Conservation (phyloP, 495 filamentous ascomycete genomes). For the Glarea lozoyensis region DNA sequence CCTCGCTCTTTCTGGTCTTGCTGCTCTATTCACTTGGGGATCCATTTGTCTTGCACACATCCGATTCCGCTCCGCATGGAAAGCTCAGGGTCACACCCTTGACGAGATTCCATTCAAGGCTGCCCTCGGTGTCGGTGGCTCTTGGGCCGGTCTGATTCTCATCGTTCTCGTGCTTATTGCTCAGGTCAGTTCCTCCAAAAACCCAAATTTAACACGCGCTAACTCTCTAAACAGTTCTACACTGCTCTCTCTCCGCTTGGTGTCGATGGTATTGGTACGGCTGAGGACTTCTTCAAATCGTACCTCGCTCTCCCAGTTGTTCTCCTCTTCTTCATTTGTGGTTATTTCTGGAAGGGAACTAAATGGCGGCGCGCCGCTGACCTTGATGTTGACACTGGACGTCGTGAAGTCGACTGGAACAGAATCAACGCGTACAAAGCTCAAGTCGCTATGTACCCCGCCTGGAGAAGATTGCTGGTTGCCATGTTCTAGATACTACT, state of each 20-base stretch:
- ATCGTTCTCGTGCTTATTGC: slow-evolving; percentile 55
- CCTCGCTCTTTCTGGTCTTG: slow-evolving; percentile 42
- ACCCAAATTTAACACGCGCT: too few species aligned
- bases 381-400: slow-evolving; percentile 56
- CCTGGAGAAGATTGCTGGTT: slow-evolving; percentile 39
- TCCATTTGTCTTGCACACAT: slow-evolving; percentile 47
- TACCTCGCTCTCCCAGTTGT: slow-evolving; percentile 55
- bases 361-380: slow-evolving; percentile 43
- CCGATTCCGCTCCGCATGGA: slow-evolving; percentile 57
- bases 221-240: slow-evolving; percentile 41
- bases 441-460: slow-evolving; percentile 36
- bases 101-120: slow-evolving; percentile 67
- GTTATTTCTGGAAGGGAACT: slow-evolving; percentile 52
- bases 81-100: slow-evolving; percentile 47
- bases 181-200: too few species aligned
- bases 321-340: slow-evolving; percentile 42
- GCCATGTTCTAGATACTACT: slow-evolving; percentile 42
- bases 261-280: slow-evolving; percentile 30
- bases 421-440: slow-evolving; percentile 37
- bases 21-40: slow-evolving; percentile 48
- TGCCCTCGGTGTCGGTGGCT: slow-evolving; percentile 56
- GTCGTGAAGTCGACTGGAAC: slow-evolving; percentile 49
- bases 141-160: slow-evolving; percentile 53
- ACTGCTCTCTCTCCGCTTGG: slow-evolving; percentile 38
- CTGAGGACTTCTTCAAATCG: slow-evolving; percentile 49